These are phyloP conservation scores for Lophium mytilinum DNA, from an alignment of 495 filamentous ascomycete species.

Conservation along the genomic window DNA sequence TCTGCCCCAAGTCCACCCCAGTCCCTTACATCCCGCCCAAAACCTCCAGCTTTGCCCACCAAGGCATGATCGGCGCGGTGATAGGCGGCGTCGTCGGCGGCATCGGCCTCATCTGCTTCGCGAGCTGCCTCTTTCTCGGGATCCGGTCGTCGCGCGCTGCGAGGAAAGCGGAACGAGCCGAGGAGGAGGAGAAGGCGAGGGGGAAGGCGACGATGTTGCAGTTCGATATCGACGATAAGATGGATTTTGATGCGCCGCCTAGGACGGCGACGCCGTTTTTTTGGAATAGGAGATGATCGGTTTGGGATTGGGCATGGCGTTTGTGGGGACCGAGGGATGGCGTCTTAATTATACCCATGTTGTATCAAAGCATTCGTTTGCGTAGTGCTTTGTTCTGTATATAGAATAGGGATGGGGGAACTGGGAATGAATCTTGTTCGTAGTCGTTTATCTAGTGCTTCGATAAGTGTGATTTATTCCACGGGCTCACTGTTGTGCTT, in stretches of 20 bases:
- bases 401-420: too few relatives aligned
- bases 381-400: too few relatives aligned
- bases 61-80: constrained; percentile 28
- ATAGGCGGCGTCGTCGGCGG: constrained; percentile 30
- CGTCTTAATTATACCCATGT: too few relatives aligned
- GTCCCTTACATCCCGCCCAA: constrained; percentile 13
- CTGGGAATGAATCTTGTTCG: too few relatives aligned
- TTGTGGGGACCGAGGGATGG: too few relatives aligned
- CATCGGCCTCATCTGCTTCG: constrained; percentile 9
- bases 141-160: neutral
- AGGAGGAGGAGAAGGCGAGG: constrained; percentile 2
- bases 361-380: too few relatives aligned
- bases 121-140: constrained; percentile 6
- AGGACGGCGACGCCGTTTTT: neutral
- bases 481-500: too few relatives aligned
- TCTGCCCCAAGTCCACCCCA: constrained; percentile 25
- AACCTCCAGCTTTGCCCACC: constrained; percentile 7
- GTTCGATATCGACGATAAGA: constrained; percentile 11
- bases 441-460: too few relatives aligned
- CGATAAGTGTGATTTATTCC: too few relatives aligned
- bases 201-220: constrained; percentile 14
- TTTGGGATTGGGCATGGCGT: too few relatives aligned
- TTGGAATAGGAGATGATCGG: neutral
- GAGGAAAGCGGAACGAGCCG: constrained; percentile 8
- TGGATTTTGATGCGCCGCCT: constrained; percentile 9